phyloP scores from a whole-genome alignment of 2,329 filamentous ascomycete species.

The Fusarium stilboides region DNA sequence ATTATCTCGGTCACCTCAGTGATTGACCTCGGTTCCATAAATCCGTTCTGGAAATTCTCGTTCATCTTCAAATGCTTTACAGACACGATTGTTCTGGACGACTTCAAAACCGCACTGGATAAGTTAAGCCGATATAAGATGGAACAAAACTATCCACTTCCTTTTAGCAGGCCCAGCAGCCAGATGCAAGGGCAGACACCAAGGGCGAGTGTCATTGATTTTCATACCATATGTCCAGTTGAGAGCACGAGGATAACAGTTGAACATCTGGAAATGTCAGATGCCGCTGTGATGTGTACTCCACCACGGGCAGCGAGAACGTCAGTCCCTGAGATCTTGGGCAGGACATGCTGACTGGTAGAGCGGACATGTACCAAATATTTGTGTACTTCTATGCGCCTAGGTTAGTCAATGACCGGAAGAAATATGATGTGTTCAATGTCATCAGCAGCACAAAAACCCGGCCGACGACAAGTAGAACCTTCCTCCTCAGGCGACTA shows the following conservation, averaged over 20 bases:
- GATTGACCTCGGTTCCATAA: conserved; percentile 55
- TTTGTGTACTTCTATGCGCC: no score
- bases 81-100: conserved; percentile 76
- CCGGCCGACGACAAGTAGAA: no score
- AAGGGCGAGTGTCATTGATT: accelerated
- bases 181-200: not conserved
- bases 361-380: no score
- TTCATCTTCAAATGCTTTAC: conserved; percentile 71
- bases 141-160: conserved; percentile 21
- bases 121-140: conserved; percentile 39
- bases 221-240: not conserved
- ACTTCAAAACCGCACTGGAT: conserved; percentile 74
- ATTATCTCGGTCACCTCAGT: conserved; percentile 70
- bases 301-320: not conserved
- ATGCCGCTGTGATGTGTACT: not conserved
- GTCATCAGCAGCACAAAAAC: no score
- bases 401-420: no score
- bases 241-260: conserved; percentile 8
- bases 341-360: not conserved
- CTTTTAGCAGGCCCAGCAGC: conserved; percentile 28
- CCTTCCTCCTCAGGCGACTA: no score
- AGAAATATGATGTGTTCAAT: no score
- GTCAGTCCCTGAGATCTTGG: not conserved
- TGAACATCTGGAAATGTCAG: conserved; percentile 6
- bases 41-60: conserved; percentile 42